phyloP scores from a whole-genome alignment of 345 rosid genomes.

The Gossypium longicalyx region DNA sequence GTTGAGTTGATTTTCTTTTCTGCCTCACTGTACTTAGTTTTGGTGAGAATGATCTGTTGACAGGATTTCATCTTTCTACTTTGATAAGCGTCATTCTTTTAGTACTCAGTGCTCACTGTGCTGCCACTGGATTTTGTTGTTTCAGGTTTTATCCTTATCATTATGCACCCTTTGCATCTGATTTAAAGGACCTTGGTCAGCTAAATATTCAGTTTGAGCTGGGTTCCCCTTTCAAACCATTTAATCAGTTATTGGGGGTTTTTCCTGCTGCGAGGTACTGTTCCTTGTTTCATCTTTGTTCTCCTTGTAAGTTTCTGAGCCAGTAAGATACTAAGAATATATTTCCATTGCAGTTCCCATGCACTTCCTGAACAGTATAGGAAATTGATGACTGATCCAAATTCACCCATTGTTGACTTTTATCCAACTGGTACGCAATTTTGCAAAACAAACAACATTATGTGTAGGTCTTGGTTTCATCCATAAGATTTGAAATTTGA shows the following conservation, averaged over 20 bases:
- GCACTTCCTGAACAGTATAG: slow-evolving; percentile 81
- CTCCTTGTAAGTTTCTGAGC: not conserved
- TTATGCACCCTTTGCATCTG: slow-evolving; percentile 99
- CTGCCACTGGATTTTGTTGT: not conserved
- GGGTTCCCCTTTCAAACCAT: slow-evolving; percentile 52
- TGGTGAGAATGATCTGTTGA: not conserved
- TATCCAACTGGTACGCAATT: slow-evolving; percentile 47
- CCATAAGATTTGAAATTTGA: not conserved
- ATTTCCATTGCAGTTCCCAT: slow-evolving; percentile 52
- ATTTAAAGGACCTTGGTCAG: slow-evolving; percentile 70
- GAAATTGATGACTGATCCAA: slow-evolving; percentile 78
- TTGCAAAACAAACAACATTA: not conserved
- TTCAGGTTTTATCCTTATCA: slow-evolving; percentile 78
- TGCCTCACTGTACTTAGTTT: not conserved
- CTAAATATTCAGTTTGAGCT: slow-evolving; percentile 55
- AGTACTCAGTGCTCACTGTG: not conserved
- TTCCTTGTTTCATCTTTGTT: not conserved
- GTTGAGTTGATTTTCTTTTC: not conserved
- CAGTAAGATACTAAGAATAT: not conserved
- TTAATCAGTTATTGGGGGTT: slow-evolving; percentile 88
- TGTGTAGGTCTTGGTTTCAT: not conserved
- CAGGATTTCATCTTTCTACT: not conserved
- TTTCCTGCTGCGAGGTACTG: slow-evolving; percentile 73
- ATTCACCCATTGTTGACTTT: slow-evolving; percentile 81
- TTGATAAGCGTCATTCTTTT: not conserved